Conservation (phyloP, 495 filamentous ascomycete genomes). For the Penicillium parvum region DNA sequence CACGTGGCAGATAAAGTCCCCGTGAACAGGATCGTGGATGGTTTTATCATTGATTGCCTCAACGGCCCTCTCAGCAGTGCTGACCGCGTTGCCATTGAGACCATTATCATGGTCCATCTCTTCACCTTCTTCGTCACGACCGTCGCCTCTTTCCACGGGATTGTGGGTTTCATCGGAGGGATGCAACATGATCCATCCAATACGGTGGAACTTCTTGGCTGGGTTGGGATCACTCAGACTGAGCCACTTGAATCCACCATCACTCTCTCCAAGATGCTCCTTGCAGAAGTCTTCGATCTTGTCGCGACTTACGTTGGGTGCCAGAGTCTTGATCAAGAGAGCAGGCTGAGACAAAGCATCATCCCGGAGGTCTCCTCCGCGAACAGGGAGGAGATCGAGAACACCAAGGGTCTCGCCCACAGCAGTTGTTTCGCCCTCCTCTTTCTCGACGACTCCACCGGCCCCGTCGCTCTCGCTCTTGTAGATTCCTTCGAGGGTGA, state of each 20-base stretch:
- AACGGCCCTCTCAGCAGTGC: slow-evolving; percentile 76
- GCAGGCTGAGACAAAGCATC: slow-evolving; percentile 81
- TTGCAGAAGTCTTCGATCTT: slow-evolving; percentile 92
- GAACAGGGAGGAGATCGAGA: slow-evolving; percentile 76
- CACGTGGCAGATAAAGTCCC: slow-evolving; percentile 95
- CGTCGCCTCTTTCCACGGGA: slow-evolving; percentile 53
- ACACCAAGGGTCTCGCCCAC: slow-evolving; percentile 89
- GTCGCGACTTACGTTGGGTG: slow-evolving; percentile 88
- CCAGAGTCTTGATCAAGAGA: slow-evolving; percentile 95
- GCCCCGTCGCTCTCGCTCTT: slow-evolving; percentile 87
- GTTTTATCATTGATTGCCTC: slow-evolving; percentile 94
- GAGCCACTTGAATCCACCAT: slow-evolving; percentile 86
- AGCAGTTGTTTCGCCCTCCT: slow-evolving; percentile 87
- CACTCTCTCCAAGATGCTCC: slow-evolving; percentile 79
- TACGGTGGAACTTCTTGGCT: slow-evolving; percentile 92
- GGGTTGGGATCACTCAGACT: slow-evolving; percentile 96
- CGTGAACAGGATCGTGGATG: slow-evolving; percentile 85
- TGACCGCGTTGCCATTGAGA: slow-evolving; percentile 23
- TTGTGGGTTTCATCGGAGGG: slow-evolving; percentile 59
- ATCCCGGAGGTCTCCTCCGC: slow-evolving; percentile 76
- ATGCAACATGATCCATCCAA: slow-evolving; percentile 96
- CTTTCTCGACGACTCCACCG: slow-evolving; percentile 84
- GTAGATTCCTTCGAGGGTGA: slow-evolving; percentile 90
- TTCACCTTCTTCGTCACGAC: slow-evolving; percentile 59
- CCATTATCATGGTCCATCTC: slow-evolving; percentile 45